phyloP scores from a whole-genome alignment of 2,329 filamentous ascomycete genomes.

The Fusarium albidum region DNA sequence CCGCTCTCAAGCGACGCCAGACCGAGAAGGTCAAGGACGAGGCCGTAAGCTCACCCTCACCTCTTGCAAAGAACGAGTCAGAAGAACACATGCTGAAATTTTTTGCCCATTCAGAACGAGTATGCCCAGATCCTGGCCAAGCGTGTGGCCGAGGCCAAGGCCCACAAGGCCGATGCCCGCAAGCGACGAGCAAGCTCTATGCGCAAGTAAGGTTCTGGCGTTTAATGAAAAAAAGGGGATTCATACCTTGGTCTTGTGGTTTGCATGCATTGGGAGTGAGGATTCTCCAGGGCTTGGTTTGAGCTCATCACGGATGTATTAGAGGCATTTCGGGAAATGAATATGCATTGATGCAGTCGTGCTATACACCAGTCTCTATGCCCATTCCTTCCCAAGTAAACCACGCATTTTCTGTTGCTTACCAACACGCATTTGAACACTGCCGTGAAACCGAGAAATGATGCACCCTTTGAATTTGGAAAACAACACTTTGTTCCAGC shows the following conservation, averaged over 20 bases:
- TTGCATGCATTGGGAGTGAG: conserved; percentile 54
- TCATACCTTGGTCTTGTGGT: conserved; percentile 50
- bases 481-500: too few relatives aligned
- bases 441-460: too few relatives aligned
- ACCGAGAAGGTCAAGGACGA: conserved; percentile 98
- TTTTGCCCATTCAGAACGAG: conserved; percentile 77
- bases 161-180: conserved; percentile 89
- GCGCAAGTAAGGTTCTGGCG: conserved; percentile 74
- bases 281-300: conserved; percentile 45
- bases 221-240: conserved; percentile 46
- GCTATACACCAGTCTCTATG: conserved; percentile 26
- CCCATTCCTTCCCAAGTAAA: conserved; percentile 6
- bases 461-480: too few relatives aligned
- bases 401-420: too few relatives aligned
- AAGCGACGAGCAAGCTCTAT: conserved; percentile 98
- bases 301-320: conserved; percentile 48
- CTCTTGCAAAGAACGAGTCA: neutral
- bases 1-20: conserved; percentile 98
- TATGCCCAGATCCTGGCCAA: conserved; percentile 96
- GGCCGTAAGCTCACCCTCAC: conserved; percentile 73
- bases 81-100: conserved; percentile 45
- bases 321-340: conserved; percentile 48
- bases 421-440: too few relatives aligned
- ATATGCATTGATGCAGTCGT: conserved; percentile 44
- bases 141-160: conserved; percentile 96